A percentile compares a stretch with the other conserved stretches of the same genome.
Conservation (phyloP, 2,329 filamentous ascomycete species). For the Emergomyces orientalis region DNA sequence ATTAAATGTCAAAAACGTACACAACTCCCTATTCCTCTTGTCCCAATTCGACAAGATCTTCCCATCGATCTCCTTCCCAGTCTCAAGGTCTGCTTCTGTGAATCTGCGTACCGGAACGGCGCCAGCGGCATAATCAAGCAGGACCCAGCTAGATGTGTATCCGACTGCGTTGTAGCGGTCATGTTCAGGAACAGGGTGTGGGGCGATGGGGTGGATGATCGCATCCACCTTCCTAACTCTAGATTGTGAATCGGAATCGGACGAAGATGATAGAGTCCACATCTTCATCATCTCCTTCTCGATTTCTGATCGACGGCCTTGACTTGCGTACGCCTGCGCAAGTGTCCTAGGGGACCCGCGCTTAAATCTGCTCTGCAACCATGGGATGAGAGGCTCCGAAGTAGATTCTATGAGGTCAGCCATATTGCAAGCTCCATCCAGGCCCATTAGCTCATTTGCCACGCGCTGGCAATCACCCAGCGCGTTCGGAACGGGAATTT, state of each 20-base stretch:
- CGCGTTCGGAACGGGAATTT: slow-evolving; percentile 45
- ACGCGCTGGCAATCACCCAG: slow-evolving; percentile 49
- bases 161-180: slow-evolving; percentile 55
- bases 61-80: slow-evolving; percentile 37
- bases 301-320: slow-evolving; percentile 44
- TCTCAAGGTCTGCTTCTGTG: slow-evolving; percentile 40
- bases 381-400: slow-evolving; percentile 50
- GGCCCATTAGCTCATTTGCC: slow-evolving; percentile 49
- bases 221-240: slow-evolving; percentile 42
- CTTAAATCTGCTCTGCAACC: slow-evolving; percentile 46
- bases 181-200: slow-evolving; percentile 53
- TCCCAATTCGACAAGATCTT: slow-evolving; percentile 48
- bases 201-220: slow-evolving; percentile 54
- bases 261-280: slow-evolving; percentile 39
- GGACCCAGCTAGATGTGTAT: slow-evolving; percentile 53
- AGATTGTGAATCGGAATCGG: slow-evolving; percentile 18
- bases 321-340: slow-evolving; percentile 43
- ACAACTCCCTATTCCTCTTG: slow-evolving; percentile 49
- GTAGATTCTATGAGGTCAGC: slow-evolving; percentile 49
- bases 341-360: slow-evolving; percentile 42
- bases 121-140: slow-evolving; percentile 55
- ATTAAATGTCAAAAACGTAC: slow-evolving; percentile 29
- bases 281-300: slow-evolving; percentile 49
- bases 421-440: slow-evolving; percentile 49
- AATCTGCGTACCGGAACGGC: slow-evolving; percentile 47